A percentile compares a stretch with the other conserved stretches of the same genome.
phyloP scores from a whole-genome alignment of 2,329 filamentous ascomycete genomes.

The Mollisia scopiformis region DNA sequence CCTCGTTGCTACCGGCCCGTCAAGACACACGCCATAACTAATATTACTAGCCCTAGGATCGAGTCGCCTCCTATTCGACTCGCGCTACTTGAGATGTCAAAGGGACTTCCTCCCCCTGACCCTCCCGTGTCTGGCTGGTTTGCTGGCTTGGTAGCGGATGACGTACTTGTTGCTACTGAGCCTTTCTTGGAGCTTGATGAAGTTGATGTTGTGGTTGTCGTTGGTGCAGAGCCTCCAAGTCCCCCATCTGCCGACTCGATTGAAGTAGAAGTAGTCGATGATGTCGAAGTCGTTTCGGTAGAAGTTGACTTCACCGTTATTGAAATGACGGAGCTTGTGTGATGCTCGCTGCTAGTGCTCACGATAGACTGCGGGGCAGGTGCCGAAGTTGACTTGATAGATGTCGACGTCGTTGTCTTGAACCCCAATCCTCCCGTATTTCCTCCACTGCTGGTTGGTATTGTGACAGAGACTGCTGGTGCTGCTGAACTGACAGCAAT shows the following conservation, averaged over 20 bases:
- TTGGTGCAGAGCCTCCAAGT: constrained; percentile 3
- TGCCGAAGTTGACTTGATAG: neutral
- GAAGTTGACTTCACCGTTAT: neutral
- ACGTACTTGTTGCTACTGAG: constrained; percentile 8
- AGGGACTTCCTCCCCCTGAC: constrained; percentile 31
- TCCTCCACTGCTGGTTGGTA: constrained; percentile 15
- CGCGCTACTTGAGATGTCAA: constrained; percentile 26
- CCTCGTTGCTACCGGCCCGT: constrained; percentile 19
- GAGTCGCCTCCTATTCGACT: constrained; percentile 12
- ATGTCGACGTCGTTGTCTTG: constrained; percentile 13
- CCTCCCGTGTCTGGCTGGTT: constrained; percentile 6
- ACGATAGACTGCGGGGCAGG: neutral
- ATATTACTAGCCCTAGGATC: constrained; percentile 5
- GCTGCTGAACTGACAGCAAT: constrained; percentile 4
- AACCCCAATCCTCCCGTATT: constrained; percentile 7
- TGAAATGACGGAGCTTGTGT: constrained; percentile 2
- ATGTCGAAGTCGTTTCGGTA: neutral
- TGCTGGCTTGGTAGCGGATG: constrained; percentile 4
- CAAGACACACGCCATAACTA: constrained; percentile 19
- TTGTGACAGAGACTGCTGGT: constrained; percentile 3
- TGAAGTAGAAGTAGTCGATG: constrained; percentile 6
- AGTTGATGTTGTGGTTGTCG: constrained; percentile 7
- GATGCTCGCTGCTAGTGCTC: neutral
- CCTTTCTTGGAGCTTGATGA: constrained; percentile 6
- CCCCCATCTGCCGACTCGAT: constrained; percentile 2